Conservation (phyloP, 331 rosid species). For the Rosa hybrid region DNA sequence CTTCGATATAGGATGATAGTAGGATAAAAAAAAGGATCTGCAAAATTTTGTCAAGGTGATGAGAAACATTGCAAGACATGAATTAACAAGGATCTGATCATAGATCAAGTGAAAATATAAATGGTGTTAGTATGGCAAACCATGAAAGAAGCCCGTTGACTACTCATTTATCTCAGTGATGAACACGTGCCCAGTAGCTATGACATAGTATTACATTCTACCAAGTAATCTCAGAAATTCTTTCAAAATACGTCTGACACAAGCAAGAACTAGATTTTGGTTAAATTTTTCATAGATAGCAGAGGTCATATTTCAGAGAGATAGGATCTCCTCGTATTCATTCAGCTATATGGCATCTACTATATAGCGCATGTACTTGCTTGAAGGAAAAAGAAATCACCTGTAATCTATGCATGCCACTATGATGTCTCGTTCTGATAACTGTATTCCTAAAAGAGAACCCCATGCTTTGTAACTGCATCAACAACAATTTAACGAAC, state of each 20-base stretch:
- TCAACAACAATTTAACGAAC: background rate
- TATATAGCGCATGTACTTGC: constrained; percentile 11
- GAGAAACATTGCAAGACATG: background rate
- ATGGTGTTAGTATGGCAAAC: background rate
- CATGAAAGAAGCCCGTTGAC: background rate
- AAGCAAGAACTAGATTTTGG: background rate
- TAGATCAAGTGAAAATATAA: background rate
- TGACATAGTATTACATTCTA: background rate
- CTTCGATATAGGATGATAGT: background rate
- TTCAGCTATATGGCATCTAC: constrained; percentile 19
- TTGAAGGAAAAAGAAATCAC: constrained; percentile 33
- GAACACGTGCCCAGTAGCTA: background rate
- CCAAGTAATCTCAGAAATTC: background rate
- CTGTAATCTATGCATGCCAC: constrained; percentile 99
- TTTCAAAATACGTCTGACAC: background rate
- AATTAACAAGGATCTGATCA: background rate
- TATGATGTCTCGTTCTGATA: constrained; percentile 91
- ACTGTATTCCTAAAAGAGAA: constrained; percentile 86
- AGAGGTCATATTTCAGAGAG: background rate
- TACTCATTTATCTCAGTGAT: background rate
- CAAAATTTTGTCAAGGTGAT: background rate
- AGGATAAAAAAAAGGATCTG: background rate
- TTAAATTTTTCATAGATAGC: background rate
- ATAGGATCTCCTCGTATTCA: constrained; percentile 12
- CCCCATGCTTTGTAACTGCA: constrained; percentile 99